These are phyloP conservation scores for Cladophialophora bantiana DNA, from an alignment of 2,329 filamentous ascomycete genomes.

Conservation along the genomic window DNA sequence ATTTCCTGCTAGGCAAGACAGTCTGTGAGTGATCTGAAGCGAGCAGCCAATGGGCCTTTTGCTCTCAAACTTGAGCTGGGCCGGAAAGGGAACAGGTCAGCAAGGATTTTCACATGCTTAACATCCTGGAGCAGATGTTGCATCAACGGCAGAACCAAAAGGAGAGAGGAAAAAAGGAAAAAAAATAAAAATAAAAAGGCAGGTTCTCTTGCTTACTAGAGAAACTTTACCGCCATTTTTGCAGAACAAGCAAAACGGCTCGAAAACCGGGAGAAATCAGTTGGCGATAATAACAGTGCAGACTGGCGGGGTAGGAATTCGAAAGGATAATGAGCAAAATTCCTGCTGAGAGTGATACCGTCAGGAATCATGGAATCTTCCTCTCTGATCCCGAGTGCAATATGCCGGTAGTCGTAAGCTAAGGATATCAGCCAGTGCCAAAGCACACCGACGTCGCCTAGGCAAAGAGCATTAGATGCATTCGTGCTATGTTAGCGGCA, in stretches of 20 bases:
- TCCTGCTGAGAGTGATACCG: background rate
- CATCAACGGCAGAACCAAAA: background rate
- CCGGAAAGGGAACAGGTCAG: background rate
- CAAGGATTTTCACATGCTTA: conserved; percentile 16
- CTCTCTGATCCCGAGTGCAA: background rate
- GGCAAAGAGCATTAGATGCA: conserved; percentile 1
- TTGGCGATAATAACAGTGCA: background rate
- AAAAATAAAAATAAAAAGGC: background rate
- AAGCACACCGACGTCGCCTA: background rate
- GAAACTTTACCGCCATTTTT: conserved; percentile 3
- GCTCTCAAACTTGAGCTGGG: background rate
- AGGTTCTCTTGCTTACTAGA: background rate
- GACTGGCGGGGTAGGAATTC: background rate
- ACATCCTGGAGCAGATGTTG: background rate
- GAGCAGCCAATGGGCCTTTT: background rate
- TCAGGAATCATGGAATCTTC: background rate
- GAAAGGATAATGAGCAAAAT: background rate
- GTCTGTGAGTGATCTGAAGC: conserved; percentile 13
- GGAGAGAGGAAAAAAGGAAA: background rate
- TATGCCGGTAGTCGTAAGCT: background rate
- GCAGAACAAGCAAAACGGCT: background rate
- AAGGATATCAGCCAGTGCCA: background rate
- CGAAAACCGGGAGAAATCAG: background rate
- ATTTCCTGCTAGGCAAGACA: conserved; percentile 2
- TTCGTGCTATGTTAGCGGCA: conserved; percentile 1